Conservation (phyloP, 305 asterid species). For the Euphrasia arctica region DNA sequence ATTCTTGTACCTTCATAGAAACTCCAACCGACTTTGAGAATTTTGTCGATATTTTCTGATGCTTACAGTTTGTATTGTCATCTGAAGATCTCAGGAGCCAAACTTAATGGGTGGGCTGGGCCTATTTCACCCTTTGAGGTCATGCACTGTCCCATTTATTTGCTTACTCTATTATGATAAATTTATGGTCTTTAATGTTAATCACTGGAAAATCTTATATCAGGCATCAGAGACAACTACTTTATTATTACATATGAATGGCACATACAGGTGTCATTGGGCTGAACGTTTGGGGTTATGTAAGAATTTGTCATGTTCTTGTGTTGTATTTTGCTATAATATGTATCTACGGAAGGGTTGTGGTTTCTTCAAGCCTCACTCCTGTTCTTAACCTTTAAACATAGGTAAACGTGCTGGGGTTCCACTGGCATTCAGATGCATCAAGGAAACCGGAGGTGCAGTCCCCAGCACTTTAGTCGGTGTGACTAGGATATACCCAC, state of each 20-base stretch:
- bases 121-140: conserved; percentile 93
- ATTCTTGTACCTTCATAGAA: conserved; percentile 26
- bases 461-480: conserved; percentile 84
- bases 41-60: conserved; percentile 37
- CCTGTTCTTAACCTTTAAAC: conserved; percentile 25
- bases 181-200: conserved; percentile 23
- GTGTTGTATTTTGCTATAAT: conserved; percentile 10
- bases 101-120: conserved; percentile 75
- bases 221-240: conserved; percentile 59
- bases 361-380: conserved; percentile 30
- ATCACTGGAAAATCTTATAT: conserved; percentile 25
- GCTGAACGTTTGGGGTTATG: conserved; percentile 89
- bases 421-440: conserved; percentile 86
- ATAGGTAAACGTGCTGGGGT: conserved; percentile 62
- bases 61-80: conserved; percentile 61
- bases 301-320: conserved; percentile 40
- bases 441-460: conserved; percentile 80
- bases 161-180: conserved; percentile 18
- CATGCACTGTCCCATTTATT: conserved; percentile 26
- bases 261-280: conserved; percentile 96
- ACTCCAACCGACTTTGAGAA: conserved; percentile 26
- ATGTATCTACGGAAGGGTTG: conserved; percentile 25
- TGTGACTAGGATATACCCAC: conserved; percentile 75
- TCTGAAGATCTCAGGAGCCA: conserved; percentile 96
- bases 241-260: conserved; percentile 71